Conservation (phyloP, 305 asterid genomes). For the Fraxinus sp. region DNA sequence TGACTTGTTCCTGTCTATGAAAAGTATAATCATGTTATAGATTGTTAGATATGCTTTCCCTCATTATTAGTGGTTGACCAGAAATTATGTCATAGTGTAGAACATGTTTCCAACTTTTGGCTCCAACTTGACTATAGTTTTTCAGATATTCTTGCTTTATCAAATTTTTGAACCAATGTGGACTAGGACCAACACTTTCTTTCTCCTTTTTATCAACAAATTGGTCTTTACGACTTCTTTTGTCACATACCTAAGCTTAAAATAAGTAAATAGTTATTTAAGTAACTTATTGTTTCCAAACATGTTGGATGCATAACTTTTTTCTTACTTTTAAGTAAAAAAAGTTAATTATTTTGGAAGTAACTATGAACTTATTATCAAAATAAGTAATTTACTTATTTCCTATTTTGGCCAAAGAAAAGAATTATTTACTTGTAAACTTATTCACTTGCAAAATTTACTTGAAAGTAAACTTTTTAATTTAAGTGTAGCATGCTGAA, state of each 20-base stretch:
- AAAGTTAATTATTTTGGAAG: neutral
- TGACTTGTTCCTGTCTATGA: neutral
- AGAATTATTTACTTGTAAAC: neutral
- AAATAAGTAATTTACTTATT: neutral
- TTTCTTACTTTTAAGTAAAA: neutral
- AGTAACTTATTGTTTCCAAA: neutral
- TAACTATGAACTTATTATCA: neutral
- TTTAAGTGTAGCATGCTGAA: neutral
- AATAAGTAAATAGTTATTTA: neutral
- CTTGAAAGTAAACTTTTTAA: neutral
- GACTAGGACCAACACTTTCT: neutral
- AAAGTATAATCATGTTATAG: neutral
- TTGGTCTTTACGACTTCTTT: neutral
- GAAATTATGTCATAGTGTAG: neutral
- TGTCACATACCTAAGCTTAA: neutral
- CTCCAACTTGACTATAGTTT: neutral
- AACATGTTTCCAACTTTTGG: neutral
- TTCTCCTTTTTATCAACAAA: no score
- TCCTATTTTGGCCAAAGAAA: neutral
- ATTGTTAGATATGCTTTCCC: conserved; percentile 3
- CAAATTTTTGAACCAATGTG: neutral
- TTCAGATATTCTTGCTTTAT: neutral
- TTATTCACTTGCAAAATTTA: neutral
- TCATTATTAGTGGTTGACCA: neutral
- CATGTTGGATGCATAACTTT: neutral